Conservation (phyloP, 345 rosid genomes). For the Balakata baccata region DNA sequence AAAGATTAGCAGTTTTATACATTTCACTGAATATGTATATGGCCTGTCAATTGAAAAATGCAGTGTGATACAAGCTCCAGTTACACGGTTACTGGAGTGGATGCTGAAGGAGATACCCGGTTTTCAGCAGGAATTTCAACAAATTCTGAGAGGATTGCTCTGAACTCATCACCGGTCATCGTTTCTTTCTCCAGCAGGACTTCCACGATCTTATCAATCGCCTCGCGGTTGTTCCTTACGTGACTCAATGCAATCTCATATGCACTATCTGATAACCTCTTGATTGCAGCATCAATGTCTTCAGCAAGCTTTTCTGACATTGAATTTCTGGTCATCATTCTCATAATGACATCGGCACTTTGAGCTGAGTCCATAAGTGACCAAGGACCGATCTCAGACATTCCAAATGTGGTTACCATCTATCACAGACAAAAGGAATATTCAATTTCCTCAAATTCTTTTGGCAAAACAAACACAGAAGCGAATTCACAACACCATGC, state of each 20-base stretch:
- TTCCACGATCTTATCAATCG: slow-evolving; percentile 91
- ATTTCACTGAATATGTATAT: background rate
- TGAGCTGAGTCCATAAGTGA: slow-evolving; percentile 86
- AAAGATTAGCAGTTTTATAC: background rate
- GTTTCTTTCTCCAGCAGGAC: slow-evolving; percentile 94
- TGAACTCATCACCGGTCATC: slow-evolving; percentile 79
- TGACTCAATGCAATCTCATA: slow-evolving; percentile 77
- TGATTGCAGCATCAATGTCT: slow-evolving; percentile 76
- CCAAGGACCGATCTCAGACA: slow-evolving; percentile 99
- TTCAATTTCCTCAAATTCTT: slow-evolving; percentile 13
- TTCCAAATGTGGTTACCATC: slow-evolving; percentile 98
- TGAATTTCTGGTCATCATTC: slow-evolving; percentile 99
- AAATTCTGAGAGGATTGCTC: slow-evolving; percentile 90
- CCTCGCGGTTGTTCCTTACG: slow-evolving; percentile 88
- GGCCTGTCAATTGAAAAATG: background rate
- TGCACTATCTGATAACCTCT: slow-evolving; percentile 78
- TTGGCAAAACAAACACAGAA: background rate
- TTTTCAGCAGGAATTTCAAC: slow-evolving; percentile 84
- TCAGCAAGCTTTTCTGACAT: slow-evolving; percentile 98
- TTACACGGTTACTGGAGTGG: slow-evolving; percentile 53
- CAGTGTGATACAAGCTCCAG: background rate
- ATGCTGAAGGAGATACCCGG: slow-evolving; percentile 50
- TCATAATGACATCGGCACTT: slow-evolving; percentile 82
- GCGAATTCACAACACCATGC: background rate
- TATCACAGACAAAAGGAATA: slow-evolving; percentile 20